Conservation (phyloP, 2,329 filamentous ascomycete species). For the Akanthomyces lecanii region DNA sequence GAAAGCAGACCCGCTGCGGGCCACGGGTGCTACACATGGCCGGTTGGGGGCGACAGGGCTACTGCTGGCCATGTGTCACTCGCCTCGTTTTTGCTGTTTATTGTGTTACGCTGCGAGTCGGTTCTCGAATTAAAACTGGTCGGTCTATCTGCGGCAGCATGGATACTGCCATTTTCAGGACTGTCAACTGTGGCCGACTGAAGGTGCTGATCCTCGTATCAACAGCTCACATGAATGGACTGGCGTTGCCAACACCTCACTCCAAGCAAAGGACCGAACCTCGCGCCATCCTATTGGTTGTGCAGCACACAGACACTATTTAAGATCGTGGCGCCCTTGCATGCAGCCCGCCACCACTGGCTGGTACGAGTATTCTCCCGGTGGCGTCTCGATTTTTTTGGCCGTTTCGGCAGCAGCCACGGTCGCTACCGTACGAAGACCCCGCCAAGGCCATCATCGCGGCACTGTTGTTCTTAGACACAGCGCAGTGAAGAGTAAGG, state of each 20-base stretch:
- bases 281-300: constrained; percentile 2
- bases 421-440: neutral
- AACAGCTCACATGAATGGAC: constrained; percentile 1
- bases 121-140: neutral
- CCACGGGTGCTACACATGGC: neutral
- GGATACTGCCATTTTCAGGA: neutral
- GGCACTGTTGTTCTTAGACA: neutral
- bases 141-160: too few relatives aligned
- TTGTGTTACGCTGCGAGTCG: neutral
- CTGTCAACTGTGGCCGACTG: neutral
- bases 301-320: neutral
- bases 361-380: constrained; percentile 1
- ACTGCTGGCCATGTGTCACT: neutral
- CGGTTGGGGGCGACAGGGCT: constrained; percentile 6
- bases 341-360: neutral
- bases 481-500: too few relatives aligned
- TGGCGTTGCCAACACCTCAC: neutral
- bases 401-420: neutral
- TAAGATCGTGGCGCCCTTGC: constrained; percentile 14
- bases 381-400: constrained; percentile 8
- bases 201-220: neutral
- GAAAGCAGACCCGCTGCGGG: constrained; percentile 6
- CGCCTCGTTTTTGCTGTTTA: neutral
- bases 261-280: constrained; percentile 9
- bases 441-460: too few relatives aligned